Evolutionary conservation across 2,329 filamentous ascomycete species (phyloP).

Genomic region (Colletotrichum sp.): DNA sequence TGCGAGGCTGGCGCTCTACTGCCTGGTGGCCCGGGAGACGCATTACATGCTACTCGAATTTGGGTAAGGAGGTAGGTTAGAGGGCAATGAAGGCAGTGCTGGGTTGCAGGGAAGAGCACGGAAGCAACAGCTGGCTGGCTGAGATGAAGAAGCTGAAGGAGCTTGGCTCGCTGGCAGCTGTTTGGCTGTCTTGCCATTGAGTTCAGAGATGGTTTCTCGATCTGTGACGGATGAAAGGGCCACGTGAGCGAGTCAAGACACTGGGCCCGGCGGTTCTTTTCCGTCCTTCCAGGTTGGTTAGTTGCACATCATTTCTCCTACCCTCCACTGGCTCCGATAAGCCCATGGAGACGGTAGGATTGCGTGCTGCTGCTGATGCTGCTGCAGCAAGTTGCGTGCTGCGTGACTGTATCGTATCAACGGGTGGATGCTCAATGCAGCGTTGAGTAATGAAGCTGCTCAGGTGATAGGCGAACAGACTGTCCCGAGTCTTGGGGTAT

Average conservation of each 20-base stretch:
- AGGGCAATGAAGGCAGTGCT: neutral
- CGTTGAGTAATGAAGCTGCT: neutral
- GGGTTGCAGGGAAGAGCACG: neutral
- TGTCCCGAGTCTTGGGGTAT: neutral
- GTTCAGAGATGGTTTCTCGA: neutral
- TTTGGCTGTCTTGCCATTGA: neutral
- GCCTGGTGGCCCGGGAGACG: conserved; percentile 5
- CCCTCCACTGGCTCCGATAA: neutral
- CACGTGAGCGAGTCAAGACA: conserved; percentile 19
- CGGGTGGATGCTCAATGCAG: neutral
- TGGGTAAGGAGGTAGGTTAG: neutral
- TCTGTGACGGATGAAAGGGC: neutral
- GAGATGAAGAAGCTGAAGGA: neutral
- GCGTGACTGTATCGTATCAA: neutral
- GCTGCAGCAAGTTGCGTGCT: neutral
- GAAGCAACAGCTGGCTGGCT: neutral
- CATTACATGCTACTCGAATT: neutral
- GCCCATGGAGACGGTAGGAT: neutral
- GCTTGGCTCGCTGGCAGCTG: neutral
- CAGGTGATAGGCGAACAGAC: conserved; percentile 15
- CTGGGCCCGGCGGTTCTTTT: neutral
- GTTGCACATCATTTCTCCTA: neutral
- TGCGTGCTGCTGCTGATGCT: conserved; percentile 1
- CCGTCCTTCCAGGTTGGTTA: neutral
- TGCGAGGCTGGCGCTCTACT: neutral